Evolutionary conservation across 2,329 filamentous ascomycete species (phyloP).

Genomic region (Colletotrichum spinosum): DNA sequence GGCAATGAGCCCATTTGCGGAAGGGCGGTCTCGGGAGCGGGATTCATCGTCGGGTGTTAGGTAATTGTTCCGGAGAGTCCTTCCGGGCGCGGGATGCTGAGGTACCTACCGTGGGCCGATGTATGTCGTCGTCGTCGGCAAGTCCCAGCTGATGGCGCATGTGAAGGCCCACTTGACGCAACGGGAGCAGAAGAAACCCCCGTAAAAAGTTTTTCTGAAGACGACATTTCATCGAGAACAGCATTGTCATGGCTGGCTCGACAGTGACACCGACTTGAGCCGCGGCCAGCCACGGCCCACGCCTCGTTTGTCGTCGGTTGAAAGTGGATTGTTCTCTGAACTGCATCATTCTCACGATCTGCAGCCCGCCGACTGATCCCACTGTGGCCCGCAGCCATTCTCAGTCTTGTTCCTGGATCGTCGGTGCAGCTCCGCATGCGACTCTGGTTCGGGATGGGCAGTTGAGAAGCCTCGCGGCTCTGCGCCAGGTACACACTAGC

Average conservation of each 20-base stretch:
- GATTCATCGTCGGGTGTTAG: constrained; percentile 9
- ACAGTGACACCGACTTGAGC: not conserved
- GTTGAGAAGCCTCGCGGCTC: constrained; percentile 19
- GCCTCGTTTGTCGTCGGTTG: constrained; percentile 37
- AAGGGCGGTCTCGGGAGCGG: constrained; percentile 16
- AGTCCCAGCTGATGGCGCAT: constrained; percentile 10
- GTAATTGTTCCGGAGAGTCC: constrained; percentile 23
- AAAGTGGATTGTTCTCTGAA: constrained; percentile 32
- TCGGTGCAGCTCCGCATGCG: constrained; percentile 5
- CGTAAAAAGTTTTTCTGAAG: constrained; percentile 17
- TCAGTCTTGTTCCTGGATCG: constrained; percentile 16
- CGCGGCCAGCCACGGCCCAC: constrained; percentile 18
- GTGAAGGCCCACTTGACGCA: constrained; percentile 3
- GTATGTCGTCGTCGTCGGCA: not conserved
- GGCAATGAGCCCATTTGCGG: constrained; percentile 18
- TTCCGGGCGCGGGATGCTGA: constrained; percentile 26
- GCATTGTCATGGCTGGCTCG: constrained; percentile 1
- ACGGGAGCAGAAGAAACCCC: constrained; percentile 2
- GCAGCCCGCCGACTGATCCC: constrained; percentile 7
- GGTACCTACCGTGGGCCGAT: constrained; percentile 16
- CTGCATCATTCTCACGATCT: constrained; percentile 16
- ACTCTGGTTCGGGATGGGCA: constrained; percentile 17
- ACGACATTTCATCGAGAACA: not conserved
- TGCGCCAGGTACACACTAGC: not conserved
- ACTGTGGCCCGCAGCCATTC: constrained; percentile 5